Base-by-base conservation (phyloP, 495 filamentous ascomycete species). In the Daldinia caldariorum region DNA sequence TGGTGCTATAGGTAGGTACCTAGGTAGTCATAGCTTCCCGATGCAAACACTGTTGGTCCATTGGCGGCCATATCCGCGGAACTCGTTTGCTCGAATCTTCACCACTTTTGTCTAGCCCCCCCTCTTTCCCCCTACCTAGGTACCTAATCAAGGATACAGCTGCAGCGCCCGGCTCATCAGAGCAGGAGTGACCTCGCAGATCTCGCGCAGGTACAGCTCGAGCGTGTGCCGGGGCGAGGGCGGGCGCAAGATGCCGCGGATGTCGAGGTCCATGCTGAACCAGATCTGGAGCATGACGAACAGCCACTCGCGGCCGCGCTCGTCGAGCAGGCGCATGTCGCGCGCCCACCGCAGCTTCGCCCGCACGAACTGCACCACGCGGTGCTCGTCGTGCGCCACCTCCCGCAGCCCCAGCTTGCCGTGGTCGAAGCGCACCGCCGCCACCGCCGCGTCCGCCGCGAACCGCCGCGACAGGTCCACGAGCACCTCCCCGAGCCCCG, bases 231-330 rank as follows among this genome's bases (percentile, higher is more conserved):
- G 4, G 16, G 43, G 43, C 3, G 1, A 4, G 4, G 43, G 43
- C 0, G 43, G 43, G 43, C 43, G 4, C 8, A 47, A 47, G 18
- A 47, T 10, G 4, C 16, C 43, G 1, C 43, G 20, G 0, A 47
- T 6, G 0, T 22, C 43, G 18, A 22, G 16, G 43, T 47, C 43
- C 43, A 47, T 47, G 3, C 43, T 47, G 9, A 47, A 47, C 43
- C 43, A 47, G 43, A 47, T 13, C 43, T 47, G 43, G 0, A 47
- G 43, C 43, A 47, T 47, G 6, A 47, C 43, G 22, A 47, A 47
- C 43, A 47, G 7, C 43, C 43, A 47, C 43, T 47, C 43, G 9
- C 14, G 1, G 8, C 22, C 5, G 0, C 22, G 3, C 43, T 22
- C 43, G 6, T 47, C 43, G 16, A 47, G 6, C 16, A 22, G 43